A percentile compares a stretch with the other conserved stretches of the same genome.
These are phyloP conservation scores for Coprinopsis strossmayeri DNA, from an alignment of 768 basidiomycete species.

Conservation along the genomic window DNA sequence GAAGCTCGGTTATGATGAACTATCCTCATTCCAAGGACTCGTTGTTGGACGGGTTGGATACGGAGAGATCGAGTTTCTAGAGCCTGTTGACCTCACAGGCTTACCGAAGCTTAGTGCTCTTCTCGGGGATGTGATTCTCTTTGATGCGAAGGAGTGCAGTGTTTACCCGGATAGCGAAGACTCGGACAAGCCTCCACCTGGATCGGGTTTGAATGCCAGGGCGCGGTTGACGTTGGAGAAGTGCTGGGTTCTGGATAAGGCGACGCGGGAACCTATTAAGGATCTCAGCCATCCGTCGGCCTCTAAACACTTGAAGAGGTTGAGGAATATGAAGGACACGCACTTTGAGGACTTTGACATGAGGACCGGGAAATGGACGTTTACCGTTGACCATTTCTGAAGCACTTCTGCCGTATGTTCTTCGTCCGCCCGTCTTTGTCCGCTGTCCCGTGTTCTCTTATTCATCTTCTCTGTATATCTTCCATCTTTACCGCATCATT, in stretches of 20 bases:
- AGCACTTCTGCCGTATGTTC: conserved; percentile 7
- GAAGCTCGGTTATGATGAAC: conserved; percentile 62
- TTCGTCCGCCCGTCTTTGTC: conserved; percentile 1
- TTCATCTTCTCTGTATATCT: neutral
- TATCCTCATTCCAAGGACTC: conserved; percentile 69
- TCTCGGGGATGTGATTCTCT: conserved; percentile 80
- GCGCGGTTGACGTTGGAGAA: conserved; percentile 70
- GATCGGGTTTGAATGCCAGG: conserved; percentile 84
- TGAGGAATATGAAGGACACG: conserved; percentile 83
- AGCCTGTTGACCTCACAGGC: conserved; percentile 80
- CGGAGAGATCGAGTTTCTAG: conserved; percentile 81
- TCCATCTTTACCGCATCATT: no score
- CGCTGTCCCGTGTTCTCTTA: neutral
- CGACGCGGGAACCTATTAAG: conserved; percentile 84
- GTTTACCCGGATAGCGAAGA: conserved; percentile 90
- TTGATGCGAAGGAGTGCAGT: conserved; percentile 87
- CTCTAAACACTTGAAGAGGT: conserved; percentile 68
- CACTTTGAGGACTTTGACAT: conserved; percentile 77
- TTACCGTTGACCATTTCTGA: conserved; percentile 91
- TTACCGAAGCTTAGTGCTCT: conserved; percentile 74
- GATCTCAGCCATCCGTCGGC: conserved; percentile 66
- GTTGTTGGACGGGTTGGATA: conserved; percentile 89
- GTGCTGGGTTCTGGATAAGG: conserved; percentile 90
- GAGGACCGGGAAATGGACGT: conserved; percentile 84
- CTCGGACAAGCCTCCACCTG: conserved; percentile 77